Evolutionary conservation across 1,284 basidiomycete genomes (phyloP).

Genomic region (Singerocomus rubriflavus): DNA sequence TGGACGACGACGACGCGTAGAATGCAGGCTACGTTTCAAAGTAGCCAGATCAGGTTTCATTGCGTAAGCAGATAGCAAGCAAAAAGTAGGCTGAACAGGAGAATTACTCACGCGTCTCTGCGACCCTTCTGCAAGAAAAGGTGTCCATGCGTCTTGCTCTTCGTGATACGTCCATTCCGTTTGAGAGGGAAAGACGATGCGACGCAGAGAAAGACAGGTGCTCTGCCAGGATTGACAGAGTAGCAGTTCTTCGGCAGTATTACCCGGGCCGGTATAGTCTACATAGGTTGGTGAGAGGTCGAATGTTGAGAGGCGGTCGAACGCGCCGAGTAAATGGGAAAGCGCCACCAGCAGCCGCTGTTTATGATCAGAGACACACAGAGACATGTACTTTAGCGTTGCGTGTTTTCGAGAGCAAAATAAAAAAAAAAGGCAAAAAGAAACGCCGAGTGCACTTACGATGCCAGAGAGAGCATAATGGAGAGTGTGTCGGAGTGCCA

Average conservation of each 20-base stretch:
- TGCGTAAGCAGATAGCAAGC: no score
- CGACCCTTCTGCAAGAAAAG: background rate
- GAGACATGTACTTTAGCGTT: background rate
- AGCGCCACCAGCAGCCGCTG: background rate
- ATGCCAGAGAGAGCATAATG: constrained; percentile 56
- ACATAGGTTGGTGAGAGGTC: constrained; percentile 59
- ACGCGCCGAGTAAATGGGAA: constrained; percentile 23
- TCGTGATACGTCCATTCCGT: constrained; percentile 41
- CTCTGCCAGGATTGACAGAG: constrained; percentile 54
- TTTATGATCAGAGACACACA: background rate
- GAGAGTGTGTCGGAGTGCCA: constrained; percentile 63
- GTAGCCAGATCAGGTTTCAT: no score
- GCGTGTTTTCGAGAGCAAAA: background rate
- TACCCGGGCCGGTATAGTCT: constrained; percentile 35
- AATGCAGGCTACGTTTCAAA: constrained; percentile 5
- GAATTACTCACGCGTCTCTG: background rate
- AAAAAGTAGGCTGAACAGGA: background rate
- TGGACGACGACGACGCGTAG: background rate
- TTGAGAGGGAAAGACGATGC: constrained; percentile 55
- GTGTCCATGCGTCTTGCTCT: constrained; percentile 13
- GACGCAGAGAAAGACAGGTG: constrained; percentile 51
- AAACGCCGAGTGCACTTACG: constrained; percentile 42
- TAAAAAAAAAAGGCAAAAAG: constrained; percentile 17
- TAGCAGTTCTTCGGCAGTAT: constrained; percentile 36
- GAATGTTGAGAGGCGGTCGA: constrained; percentile 35